phyloP scores from a whole-genome alignment of 2,329 filamentous ascomycete species.

The Rhytidhysteron rufulum region DNA sequence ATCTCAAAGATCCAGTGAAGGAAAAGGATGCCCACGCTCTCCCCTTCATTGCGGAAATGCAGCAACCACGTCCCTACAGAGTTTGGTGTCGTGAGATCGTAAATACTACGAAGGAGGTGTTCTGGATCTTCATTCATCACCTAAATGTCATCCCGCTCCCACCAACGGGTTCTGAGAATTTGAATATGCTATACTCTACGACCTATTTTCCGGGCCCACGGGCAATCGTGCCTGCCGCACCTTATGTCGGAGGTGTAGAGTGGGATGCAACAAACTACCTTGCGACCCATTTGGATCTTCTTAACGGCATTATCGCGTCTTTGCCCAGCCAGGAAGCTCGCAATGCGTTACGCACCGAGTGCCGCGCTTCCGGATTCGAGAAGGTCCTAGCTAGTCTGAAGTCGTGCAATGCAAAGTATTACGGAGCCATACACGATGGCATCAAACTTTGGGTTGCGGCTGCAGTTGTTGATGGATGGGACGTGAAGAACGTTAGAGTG shows the following conservation, averaged over 20 bases:
- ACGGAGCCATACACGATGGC: constrained; percentile 84
- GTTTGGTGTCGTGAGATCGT: constrained; percentile 91
- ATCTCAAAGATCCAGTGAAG: constrained; percentile 71
- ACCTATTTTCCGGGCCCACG: constrained; percentile 79
- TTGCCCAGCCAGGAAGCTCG: constrained; percentile 66
- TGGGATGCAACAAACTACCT: constrained; percentile 99
- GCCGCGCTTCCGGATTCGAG: constrained; percentile 85
- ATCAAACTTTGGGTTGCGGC: constrained; percentile 88
- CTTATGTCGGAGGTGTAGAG: constrained; percentile 94
- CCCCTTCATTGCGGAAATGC: constrained; percentile 86
- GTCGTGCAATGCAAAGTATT: constrained; percentile 97
- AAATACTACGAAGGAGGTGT: constrained; percentile 94
- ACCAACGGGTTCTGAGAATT: constrained; percentile 4
- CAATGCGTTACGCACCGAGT: constrained; percentile 71
- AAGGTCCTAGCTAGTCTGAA: constrained; percentile 80
- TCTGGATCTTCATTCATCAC: constrained; percentile 98
- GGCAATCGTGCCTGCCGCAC: constrained; percentile 86
- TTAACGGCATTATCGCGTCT: constrained; percentile 86
- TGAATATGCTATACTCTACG: constrained; percentile 46
- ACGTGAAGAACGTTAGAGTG: constrained; percentile 73
- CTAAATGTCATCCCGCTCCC: constrained; percentile 78
- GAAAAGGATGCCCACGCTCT: constrained; percentile 73
- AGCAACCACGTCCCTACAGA: constrained; percentile 79
- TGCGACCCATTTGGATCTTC: constrained; percentile 83
- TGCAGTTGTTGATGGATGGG: constrained; percentile 83